Base-by-base conservation (phyloP, 805 yeast species). In the Saccharomycopsis malanga region DNA sequence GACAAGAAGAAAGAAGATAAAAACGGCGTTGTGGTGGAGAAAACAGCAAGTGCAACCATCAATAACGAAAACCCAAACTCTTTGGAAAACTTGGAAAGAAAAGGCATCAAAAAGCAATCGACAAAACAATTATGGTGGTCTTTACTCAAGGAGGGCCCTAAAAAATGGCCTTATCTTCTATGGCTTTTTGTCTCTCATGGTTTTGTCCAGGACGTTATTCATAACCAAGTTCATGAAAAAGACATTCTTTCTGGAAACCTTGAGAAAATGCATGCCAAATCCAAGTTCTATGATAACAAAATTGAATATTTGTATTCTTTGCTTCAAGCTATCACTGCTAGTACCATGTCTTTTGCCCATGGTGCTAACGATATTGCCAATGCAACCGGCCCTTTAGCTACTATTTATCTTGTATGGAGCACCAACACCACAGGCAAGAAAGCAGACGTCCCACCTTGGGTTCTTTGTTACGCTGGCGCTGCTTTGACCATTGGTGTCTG, bases 351-450 rank as follows among this genome's bases (percentile, higher is more conserved):
- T 1, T 81, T 83, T 62, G 86, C 89, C 4, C 91, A 83, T 59
- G 91, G 91, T 48, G 81, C 91, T 34, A 83, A 83, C 59, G 91
- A 83, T 65, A 81, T 83, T 53, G 73, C 87, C 42, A 83, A 83
- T 57, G 88, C 91, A 34, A 74, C 84, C 27, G 89, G 87, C 54
- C 89, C 91, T 29, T 69, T 81, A 56, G 67, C 87, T 39, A 72
- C 87, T 12, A 73, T 82, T 20, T 83, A 79, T 61, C 63, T 70
- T 37, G 68, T 79, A 22, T 83, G 88, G 87, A 61, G 61, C 20
- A 63, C 76, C 30, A 76, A 79, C 55, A 59, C 65, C 3, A 66
- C 69, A 42, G 53, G 57, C 4, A 17, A 52, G 2, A 76, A 79
- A 57, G 61, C 81, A 32, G 76, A 72, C 10, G 83, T 80, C 32